Percentiles rank a stretch among this genome's conserved stretches.
Conservation (phyloP, 1,284 basidiomycete genomes). For the Ganoderma multipileum region DNA sequence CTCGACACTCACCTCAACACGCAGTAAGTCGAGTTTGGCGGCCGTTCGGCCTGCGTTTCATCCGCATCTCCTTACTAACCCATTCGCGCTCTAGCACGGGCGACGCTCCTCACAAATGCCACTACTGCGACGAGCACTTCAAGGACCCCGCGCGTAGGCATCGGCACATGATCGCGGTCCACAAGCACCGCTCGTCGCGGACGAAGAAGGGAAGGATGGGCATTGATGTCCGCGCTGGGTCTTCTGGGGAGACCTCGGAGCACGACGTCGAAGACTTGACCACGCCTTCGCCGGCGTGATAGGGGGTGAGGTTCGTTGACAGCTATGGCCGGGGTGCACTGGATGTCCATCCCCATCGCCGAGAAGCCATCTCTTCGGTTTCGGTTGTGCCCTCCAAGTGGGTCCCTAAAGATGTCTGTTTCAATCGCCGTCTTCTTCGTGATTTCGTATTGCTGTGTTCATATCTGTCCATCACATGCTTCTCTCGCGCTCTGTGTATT, state of each 20-base stretch:
- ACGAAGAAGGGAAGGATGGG: slow-evolving; percentile 30
- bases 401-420: not conserved
- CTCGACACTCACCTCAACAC: slow-evolving; percentile 65
- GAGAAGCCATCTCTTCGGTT: not conserved
- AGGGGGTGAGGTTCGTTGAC: not conserved
- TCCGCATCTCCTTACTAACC: slow-evolving; percentile 6
- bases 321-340: not conserved
- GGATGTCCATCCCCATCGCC: not conserved
- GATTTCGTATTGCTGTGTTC: not conserved
- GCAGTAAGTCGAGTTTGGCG: slow-evolving; percentile 53
- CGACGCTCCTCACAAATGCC: slow-evolving; percentile 60
- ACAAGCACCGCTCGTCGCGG: slow-evolving; percentile 57
- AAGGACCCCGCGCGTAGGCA: slow-evolving; percentile 70
- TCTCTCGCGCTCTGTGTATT: slow-evolving; percentile 7
- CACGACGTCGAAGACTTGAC: slow-evolving; percentile 14
- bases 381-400: slow-evolving; percentile 1
- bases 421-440: not conserved
- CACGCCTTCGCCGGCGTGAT: slow-evolving; percentile 5
- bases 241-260: slow-evolving; percentile 17
- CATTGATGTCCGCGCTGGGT: slow-evolving; percentile 2
- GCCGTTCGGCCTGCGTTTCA: slow-evolving; percentile 13
- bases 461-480: slow-evolving; percentile 4
- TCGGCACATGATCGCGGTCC: slow-evolving; percentile 61
- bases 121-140: slow-evolving; percentile 60
- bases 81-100: slow-evolving; percentile 52